phyloP scores from a whole-genome alignment of 106 monocot species.

The Acorus calamus region DNA sequence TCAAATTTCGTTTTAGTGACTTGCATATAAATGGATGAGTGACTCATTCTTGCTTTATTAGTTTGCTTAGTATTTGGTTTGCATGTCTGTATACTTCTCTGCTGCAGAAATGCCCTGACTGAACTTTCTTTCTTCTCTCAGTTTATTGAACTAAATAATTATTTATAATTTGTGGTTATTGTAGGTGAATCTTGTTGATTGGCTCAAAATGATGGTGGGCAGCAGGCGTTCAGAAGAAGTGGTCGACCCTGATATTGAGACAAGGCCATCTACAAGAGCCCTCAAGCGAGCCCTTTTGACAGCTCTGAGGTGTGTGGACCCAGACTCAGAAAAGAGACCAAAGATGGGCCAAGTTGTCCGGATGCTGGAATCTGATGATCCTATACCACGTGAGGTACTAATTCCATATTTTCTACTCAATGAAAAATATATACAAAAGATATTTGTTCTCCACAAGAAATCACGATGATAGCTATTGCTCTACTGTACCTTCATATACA shows the following conservation, averaged over 20 bases:
- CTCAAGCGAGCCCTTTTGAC: conserved; percentile 39
- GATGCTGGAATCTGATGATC: conserved; percentile 37
- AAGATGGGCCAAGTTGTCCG: conserved; percentile 37
- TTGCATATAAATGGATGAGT: too few relatives aligned
- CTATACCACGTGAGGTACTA: conserved; percentile 27
- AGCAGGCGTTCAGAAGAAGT: conserved; percentile 46
- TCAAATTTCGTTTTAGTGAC: too few relatives aligned
- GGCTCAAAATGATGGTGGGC: conserved; percentile 47
- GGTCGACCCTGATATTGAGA: conserved; percentile 29
- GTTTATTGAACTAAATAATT: neutral
- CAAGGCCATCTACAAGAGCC: conserved; percentile 35
- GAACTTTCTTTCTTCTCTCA: too few relatives aligned
- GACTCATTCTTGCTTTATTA: too few relatives aligned
- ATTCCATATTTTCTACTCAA: too few relatives aligned
- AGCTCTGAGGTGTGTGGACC: conserved; percentile 39
- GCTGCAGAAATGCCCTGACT: too few relatives aligned
- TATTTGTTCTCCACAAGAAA: too few relatives aligned
- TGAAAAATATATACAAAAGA: too few relatives aligned
- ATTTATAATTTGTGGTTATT: neutral
- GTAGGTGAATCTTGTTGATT: conserved; percentile 45
- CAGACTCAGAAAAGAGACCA: conserved; percentile 43
- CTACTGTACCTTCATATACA: too few relatives aligned
- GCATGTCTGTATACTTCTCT: too few relatives aligned
- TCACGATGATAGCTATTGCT: too few relatives aligned
- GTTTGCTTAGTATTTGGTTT: too few relatives aligned